These are phyloP conservation scores for Linderniella brevidens DNA, from an alignment of 257 asterid genomes.

Conservation along the genomic window DNA sequence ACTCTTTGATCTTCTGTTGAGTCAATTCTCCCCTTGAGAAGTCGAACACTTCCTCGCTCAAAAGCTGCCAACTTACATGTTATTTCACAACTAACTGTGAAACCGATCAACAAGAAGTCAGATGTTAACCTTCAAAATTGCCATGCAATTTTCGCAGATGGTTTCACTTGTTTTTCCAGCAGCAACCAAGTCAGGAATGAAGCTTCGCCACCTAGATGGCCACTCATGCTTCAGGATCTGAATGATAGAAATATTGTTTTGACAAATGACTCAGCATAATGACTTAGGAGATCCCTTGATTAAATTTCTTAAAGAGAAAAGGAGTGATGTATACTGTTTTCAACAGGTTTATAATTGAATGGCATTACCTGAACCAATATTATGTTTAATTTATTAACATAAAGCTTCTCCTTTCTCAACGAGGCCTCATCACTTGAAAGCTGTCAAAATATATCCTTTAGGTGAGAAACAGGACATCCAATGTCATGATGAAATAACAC, in stretches of 20 bases:
- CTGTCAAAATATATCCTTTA: conserved; percentile 20
- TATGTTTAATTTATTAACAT: conserved; percentile 74
- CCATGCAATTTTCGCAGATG: conserved; percentile 98
- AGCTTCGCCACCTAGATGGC: conserved; percentile 91
- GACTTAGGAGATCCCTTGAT: no score
- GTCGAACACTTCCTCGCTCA: conserved; percentile 98
- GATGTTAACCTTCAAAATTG: conserved; percentile 49
- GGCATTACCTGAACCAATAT: conserved; percentile 79
- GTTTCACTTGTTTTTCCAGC: conserved; percentile 96
- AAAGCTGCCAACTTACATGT: conserved; percentile 36
- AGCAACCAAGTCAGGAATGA: conserved; percentile 91
- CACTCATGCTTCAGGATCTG: conserved; percentile 99
- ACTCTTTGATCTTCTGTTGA: conserved; percentile 92
- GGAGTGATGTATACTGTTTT: no score
- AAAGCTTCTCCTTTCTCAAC: conserved; percentile 80
- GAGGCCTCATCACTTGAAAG: conserved; percentile 90
- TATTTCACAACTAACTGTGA: background rate
- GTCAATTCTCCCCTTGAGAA: conserved; percentile 99
- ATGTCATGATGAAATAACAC: background rate
- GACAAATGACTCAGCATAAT: no score
- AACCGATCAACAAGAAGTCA: no score
- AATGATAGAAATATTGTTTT: no score
- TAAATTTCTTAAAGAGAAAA: no score
- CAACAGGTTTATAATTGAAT: no score
- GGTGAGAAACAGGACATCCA: conserved; percentile 12